Conservation (phyloP, 2,329 filamentous ascomycete genomes). For the Teratosphaeria nubilosa region DNA sequence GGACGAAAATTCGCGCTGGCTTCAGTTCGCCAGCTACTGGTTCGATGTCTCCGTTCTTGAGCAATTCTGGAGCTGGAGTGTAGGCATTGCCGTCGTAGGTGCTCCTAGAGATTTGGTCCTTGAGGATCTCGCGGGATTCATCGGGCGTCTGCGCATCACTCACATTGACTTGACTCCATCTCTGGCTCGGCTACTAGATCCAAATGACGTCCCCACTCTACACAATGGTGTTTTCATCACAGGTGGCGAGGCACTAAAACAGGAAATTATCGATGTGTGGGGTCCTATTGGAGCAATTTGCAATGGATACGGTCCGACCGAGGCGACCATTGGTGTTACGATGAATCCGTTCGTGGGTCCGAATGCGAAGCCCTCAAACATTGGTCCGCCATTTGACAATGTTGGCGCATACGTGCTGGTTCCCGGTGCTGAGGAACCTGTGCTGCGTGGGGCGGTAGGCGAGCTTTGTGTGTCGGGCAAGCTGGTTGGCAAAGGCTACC, state of each 20-base stretch:
- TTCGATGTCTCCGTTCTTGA: conserved; percentile 52
- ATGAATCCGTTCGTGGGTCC: conserved; percentile 73
- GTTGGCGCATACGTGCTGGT: conserved; percentile 73
- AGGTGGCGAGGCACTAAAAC: conserved; percentile 76
- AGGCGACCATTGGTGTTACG: conserved; percentile 85
- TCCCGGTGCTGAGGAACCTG: conserved; percentile 58
- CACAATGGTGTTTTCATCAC: conserved; percentile 85
- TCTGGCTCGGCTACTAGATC: conserved; percentile 66
- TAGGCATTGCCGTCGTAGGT: conserved; percentile 73
- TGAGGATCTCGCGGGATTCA: conserved; percentile 66
- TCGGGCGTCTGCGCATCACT: conserved; percentile 64
- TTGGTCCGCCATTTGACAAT: conserved; percentile 77
- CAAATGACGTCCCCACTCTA: conserved; percentile 68
- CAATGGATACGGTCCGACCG: conserved; percentile 84
- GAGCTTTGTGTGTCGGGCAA: conserved; percentile 83
- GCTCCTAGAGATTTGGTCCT: conserved; percentile 77
- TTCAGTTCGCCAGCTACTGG: conserved; percentile 90
- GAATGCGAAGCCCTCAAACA: conserved; percentile 76
- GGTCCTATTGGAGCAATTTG: conserved; percentile 71
- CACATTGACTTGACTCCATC: conserved; percentile 90
- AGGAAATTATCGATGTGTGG: conserved; percentile 83
- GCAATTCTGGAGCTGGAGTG: conserved; percentile 92
- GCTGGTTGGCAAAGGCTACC: conserved; percentile 80
- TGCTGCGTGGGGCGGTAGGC: conserved; percentile 68
- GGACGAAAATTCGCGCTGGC: conserved; percentile 63